Percentiles rank a stretch among this genome's conserved stretches.
Conservation (phyloP, 139 green algal species). For the Chlamydomonas sp. region DNA sequence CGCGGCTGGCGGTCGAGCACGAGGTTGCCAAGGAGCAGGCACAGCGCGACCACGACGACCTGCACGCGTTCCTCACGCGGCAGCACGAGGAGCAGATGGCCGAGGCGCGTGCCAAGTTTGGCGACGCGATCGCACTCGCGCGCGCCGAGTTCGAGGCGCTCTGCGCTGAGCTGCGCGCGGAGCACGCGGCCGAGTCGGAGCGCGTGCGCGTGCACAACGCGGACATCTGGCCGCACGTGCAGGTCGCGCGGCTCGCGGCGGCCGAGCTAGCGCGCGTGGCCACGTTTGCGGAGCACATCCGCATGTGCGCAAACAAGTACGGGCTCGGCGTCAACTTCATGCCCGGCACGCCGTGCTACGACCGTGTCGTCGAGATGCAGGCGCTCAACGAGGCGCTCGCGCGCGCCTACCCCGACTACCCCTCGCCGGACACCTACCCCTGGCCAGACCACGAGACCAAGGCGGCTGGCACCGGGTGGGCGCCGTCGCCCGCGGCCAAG, state of each 20-base stretch:
- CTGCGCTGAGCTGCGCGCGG: constrained; percentile 17
- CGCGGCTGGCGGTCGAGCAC: constrained; percentile 26
- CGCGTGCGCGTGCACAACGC: constrained; percentile 19
- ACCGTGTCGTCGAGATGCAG: constrained; percentile 63
- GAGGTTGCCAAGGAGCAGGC: constrained; percentile 18
- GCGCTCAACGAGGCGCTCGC: constrained; percentile 31
- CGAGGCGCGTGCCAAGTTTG: constrained; percentile 25
- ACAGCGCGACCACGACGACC: constrained; percentile 29
- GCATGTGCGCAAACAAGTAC: constrained; percentile 43
- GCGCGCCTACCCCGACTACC: constrained; percentile 27
- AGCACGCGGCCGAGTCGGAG: constrained; percentile 13
- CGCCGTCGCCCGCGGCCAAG: constrained; percentile 13
- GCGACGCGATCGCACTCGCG: constrained; percentile 13
- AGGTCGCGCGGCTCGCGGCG: constrained; percentile 27
- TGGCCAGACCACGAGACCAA: constrained; percentile 32
- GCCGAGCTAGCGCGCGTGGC: constrained; percentile 30
- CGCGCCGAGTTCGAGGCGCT: constrained; percentile 16
- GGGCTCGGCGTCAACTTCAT: constrained; percentile 56
- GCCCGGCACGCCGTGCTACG: constrained; percentile 47
- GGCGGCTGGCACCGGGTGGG: constrained; percentile 27
- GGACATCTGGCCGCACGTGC: constrained; percentile 35
- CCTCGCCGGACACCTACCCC: constrained; percentile 11
- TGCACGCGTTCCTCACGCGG: constrained; percentile 22
- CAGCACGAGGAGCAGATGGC: constrained; percentile 31
- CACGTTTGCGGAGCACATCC: constrained; percentile 54